These are phyloP conservation scores for Macadamia integrifolia DNA, from an alignment of 164 flowering plant species.

Conservation along the genomic window DNA sequence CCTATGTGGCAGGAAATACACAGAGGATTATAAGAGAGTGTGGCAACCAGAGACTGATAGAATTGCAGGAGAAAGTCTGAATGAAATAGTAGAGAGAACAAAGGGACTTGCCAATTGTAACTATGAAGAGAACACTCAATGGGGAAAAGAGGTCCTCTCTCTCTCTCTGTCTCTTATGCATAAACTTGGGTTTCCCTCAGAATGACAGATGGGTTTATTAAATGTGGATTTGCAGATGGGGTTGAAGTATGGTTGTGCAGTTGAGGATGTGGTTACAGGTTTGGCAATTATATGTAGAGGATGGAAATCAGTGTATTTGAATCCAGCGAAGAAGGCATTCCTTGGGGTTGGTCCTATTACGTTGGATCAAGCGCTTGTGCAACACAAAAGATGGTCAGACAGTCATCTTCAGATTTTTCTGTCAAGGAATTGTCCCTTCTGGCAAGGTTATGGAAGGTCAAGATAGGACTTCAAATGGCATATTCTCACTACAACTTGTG, in stretches of 20 bases:
- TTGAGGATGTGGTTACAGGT: slow-evolving; percentile 38
- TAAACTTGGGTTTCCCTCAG: too few species aligned
- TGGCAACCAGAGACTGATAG: slow-evolving; percentile 2
- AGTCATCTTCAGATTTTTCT: slow-evolving; percentile 28
- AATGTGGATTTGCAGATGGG: slow-evolving; percentile 26
- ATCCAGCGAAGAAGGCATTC: slow-evolving; percentile 18
- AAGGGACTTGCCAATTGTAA: slow-evolving; percentile 29
- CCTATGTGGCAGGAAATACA: slow-evolving; percentile 24
- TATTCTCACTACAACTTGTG: slow-evolving; percentile 20
- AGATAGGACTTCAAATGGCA: slow-evolving; percentile 21
- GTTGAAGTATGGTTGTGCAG: slow-evolving; percentile 28
- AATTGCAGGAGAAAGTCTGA: slow-evolving; percentile 10
- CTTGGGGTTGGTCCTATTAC: slow-evolving; percentile 26
- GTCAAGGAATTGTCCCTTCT: slow-evolving; percentile 22
- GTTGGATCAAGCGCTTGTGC: slow-evolving; percentile 21
- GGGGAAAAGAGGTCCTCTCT: slow-evolving; percentile 36
- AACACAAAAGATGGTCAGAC: slow-evolving; percentile 31
- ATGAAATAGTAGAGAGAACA: slow-evolving; percentile 19
- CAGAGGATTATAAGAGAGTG: slow-evolving; percentile 9
- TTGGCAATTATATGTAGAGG: slow-evolving; percentile 34
- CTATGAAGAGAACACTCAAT: slow-evolving; percentile 28
- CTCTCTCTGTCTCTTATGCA: neutral
- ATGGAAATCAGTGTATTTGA: slow-evolving; percentile 31
- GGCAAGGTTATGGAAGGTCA: slow-evolving; percentile 19
- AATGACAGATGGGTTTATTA: too few species aligned